Base-by-base conservation (phyloP, 163 green algal genomes). In the Chlorella variabilis region DNA sequence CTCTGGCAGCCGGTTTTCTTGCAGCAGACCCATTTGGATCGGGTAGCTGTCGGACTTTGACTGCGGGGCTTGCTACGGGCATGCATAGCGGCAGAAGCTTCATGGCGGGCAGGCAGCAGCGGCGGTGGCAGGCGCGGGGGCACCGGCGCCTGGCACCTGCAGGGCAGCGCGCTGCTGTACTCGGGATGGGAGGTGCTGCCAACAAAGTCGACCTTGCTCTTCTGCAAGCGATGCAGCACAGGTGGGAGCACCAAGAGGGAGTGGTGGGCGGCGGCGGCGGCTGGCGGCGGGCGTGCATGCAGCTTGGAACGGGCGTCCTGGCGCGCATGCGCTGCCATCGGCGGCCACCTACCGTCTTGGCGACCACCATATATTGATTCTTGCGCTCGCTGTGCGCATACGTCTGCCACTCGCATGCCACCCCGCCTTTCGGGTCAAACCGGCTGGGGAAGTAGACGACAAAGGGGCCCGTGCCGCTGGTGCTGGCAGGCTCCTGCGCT, bases 391-490 rank as follows among this genome's bases (percentile, higher is more conserved):
- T 27, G 63, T 88, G 73, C 2, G 39, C 63, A 23, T 83, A 87
- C 38, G 80, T 45, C 23, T 88, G 34, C 71, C 76, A 90, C 39
- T 65, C 62, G 49, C 62, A 78, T 48, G 51, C 54, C 36, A 31
- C 51, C 23, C 67, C 69, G 41, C 49, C 63, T 33, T 56, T 48
- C 3, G 85, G 85, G 31, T 85, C 34, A 48, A 83, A 88, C 9
- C 85, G 82, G 75, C 78, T 87, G 18, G 85, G 78, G 33, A 90
- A 90, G 48, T 89, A 87, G 5, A 84, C 82, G 0, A 74, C 58
- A 17, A 86, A 86, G 4, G 82, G 76, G 4, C 76, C 82, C 2
- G 41, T 51, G 58, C 67, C 78, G 20, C 54, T 33, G 21, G 76
- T 39, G 36, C 63, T 65, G 1, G 75, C 51, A 1, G 62, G 38